Evolutionary conservation across 1,139 yeast genomes (phyloP).

Genomic region (Debaryomyces nepalensis): DNA sequence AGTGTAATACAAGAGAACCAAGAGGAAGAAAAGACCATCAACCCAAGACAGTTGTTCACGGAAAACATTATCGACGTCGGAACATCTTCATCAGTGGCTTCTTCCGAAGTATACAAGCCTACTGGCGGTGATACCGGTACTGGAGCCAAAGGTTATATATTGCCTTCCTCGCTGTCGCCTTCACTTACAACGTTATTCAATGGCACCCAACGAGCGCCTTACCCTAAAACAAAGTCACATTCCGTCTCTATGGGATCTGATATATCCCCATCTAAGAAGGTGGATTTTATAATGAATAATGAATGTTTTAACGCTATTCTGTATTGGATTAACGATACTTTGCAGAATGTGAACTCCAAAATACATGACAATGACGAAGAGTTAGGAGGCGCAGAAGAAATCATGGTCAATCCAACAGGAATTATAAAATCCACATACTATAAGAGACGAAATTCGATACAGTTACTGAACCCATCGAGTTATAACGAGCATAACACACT

Average conservation of each 20-base stretch:
- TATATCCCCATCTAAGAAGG: constrained; percentile 12
- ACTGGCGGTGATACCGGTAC: constrained; percentile 2
- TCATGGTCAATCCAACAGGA: constrained; percentile 33
- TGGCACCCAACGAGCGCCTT: not conserved
- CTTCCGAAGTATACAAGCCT: constrained; percentile 15
- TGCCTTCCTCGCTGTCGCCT: constrained; percentile 16
- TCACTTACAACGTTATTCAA: constrained; percentile 17
- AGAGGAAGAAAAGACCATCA: constrained; percentile 35
- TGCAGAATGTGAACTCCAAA: constrained; percentile 17
- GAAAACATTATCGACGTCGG: constrained; percentile 14
- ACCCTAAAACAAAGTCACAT: constrained; percentile 11
- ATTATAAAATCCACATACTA: constrained; percentile 23
- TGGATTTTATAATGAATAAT: constrained; percentile 44
- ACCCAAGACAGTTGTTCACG: constrained; percentile 39
- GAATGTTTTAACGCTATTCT: constrained; percentile 47
- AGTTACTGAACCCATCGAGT: constrained; percentile 18
- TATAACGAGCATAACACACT: constrained; percentile 10
- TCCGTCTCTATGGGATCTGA: constrained; percentile 14
- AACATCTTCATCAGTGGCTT: constrained; percentile 19
- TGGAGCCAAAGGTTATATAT: constrained; percentile 14
- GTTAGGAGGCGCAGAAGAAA: constrained; percentile 23
- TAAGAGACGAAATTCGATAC: constrained; percentile 32
- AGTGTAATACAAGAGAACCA: constrained; percentile 11
- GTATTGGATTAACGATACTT: constrained; percentile 39
- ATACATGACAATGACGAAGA: constrained; percentile 17